Conservation (phyloP, 257 asterid species). For the Solanum bukasovii region DNA sequence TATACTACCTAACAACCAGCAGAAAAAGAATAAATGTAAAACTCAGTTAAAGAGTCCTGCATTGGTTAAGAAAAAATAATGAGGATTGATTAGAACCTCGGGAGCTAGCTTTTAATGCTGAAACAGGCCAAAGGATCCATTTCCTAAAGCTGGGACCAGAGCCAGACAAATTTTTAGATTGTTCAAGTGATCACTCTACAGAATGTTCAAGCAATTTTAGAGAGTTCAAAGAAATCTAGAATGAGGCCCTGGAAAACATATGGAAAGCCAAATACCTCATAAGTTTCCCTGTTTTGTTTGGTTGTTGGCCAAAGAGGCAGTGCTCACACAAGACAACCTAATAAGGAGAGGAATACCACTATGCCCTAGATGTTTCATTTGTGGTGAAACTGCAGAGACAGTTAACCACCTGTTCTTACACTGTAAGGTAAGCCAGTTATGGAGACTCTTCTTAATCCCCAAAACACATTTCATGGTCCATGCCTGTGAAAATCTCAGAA, state of each 20-base stretch:
- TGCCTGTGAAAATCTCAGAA: background rate
- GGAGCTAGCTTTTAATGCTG: background rate
- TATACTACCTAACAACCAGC: background rate
- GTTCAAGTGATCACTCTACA: background rate
- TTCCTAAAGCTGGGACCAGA: background rate
- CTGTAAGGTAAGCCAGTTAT: background rate
- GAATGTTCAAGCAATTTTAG: background rate
- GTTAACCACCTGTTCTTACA: background rate
- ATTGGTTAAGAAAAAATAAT: background rate
- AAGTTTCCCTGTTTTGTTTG: background rate
- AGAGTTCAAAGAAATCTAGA: background rate
- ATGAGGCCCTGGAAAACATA: background rate
- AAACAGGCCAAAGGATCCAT: background rate
- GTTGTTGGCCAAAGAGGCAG: background rate
- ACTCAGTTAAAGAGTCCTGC: background rate
- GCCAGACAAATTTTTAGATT: background rate
- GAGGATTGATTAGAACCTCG: background rate
- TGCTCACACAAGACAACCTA: background rate
- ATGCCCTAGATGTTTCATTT: background rate
- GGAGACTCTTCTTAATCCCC: background rate
- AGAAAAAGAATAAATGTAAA: background rate
- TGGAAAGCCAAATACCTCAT: background rate
- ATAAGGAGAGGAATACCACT: background rate
- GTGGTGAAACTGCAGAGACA: background rate
- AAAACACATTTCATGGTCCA: background rate